Percentiles rank a stretch among this genome's conserved stretches.
Conservation (phyloP, 2,329 filamentous ascomycete species). For the Pseudogymnoascus sp. region DNA sequence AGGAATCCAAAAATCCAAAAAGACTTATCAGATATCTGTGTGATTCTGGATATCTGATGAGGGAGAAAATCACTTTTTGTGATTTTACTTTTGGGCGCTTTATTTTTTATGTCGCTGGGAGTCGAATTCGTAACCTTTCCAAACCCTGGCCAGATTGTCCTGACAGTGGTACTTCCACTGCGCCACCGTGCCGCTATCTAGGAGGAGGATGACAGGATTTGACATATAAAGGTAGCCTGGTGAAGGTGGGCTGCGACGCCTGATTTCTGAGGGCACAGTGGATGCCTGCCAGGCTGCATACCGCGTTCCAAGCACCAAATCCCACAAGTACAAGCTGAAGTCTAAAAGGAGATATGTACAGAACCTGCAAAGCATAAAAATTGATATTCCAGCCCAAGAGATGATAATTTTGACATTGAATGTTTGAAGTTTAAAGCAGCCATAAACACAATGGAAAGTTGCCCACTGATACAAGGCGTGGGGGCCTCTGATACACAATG, state of each 20-base stretch:
- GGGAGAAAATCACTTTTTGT: conserved; percentile 1
- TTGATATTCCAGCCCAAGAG: neutral
- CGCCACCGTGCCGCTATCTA: conserved; percentile 3
- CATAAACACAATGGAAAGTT: neutral
- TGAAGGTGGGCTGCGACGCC: neutral
- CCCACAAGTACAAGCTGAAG: neutral
- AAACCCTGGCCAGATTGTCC: neutral
- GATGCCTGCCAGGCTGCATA: neutral
- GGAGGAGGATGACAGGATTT: conserved; percentile 10
- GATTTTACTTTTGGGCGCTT: conserved; percentile 4
- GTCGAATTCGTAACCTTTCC: neutral
- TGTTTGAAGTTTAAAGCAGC: neutral
- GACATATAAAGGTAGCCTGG: neutral
- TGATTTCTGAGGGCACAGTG: neutral
- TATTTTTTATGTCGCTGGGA: neutral
- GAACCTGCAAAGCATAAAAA: neutral
- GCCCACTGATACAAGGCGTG: neutral
- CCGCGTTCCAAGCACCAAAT: neutral
- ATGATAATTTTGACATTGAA: neutral
- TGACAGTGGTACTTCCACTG: conserved; percentile 1
- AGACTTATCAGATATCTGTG: neutral
- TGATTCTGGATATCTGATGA: neutral
- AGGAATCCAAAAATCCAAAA: neutral
- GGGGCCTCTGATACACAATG: neutral
- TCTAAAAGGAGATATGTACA: neutral